phyloP scores from a whole-genome alignment of 768 basidiomycete species.

The Mycena crocata region DNA sequence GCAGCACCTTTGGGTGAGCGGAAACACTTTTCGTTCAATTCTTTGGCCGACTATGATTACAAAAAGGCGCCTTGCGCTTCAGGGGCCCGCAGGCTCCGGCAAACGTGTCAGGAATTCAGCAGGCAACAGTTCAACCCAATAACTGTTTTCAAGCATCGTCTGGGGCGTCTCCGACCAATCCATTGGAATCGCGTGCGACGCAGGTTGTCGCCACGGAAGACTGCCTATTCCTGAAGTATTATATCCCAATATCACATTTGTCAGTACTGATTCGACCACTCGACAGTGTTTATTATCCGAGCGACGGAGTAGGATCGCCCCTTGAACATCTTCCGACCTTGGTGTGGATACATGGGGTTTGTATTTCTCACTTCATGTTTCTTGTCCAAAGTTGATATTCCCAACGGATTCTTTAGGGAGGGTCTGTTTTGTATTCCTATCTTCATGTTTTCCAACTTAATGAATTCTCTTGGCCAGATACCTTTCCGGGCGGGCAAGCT shows the following conservation, averaged over 20 bases:
- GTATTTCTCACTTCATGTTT: background rate
- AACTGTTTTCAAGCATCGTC: slow-evolving; percentile 45
- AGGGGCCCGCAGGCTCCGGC: slow-evolving; percentile 45
- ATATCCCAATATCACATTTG: background rate
- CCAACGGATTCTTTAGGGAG: too few relatives aligned
- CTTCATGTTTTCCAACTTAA: background rate
- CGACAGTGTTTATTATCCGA: slow-evolving; percentile 54
- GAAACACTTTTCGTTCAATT: slow-evolving; percentile 28
- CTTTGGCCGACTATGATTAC: slow-evolving; percentile 36
- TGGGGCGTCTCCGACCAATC: background rate
- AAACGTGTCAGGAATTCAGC: slow-evolving; percentile 40
- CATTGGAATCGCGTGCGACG: background rate
- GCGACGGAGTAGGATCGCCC: slow-evolving; percentile 36
- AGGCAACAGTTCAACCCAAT: slow-evolving; percentile 44
- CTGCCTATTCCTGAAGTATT: slow-evolving; percentile 29
- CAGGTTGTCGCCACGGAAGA: background rate
- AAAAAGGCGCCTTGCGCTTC: slow-evolving; percentile 51
- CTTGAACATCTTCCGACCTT: slow-evolving; percentile 49
- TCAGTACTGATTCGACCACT: background rate
- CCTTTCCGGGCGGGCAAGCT: slow-evolving; percentile 41
- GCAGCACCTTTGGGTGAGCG: slow-evolving; percentile 15
- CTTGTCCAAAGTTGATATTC: too few relatives aligned
- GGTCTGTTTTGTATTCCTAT: background rate
- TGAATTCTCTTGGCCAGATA: slow-evolving; percentile 45
- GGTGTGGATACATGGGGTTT: slow-evolving; percentile 58